These are phyloP conservation scores for Rhazya stricta DNA, from an alignment of 257 asterid genomes.

Conservation along the genomic window DNA sequence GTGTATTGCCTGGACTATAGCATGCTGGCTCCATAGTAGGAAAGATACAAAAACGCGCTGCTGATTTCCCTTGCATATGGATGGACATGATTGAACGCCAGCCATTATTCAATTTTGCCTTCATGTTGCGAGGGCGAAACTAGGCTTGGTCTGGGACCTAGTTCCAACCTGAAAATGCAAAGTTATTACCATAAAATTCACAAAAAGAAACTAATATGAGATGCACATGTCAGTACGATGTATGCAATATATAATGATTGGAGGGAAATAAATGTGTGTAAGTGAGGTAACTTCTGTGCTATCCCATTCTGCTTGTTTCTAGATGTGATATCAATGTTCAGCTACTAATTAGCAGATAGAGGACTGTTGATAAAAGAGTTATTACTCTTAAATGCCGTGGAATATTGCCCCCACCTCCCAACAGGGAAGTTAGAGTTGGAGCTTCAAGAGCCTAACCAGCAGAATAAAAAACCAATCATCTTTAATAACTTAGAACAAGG, in stretches of 20 bases:
- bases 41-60: conserved; percentile 46
- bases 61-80: conserved; percentile 37
- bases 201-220: background rate
- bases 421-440: background rate
- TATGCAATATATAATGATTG: background rate
- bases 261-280: background rate
- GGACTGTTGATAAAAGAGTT: background rate
- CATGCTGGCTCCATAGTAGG: conserved; percentile 46
- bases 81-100: conserved; percentile 60
- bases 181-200: conserved; percentile 13
- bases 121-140: conserved; percentile 46
- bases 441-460: background rate
- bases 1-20: conserved; percentile 38
- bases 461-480: background rate
- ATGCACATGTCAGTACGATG: background rate
- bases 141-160: conserved; percentile 27
- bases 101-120: conserved; percentile 32
- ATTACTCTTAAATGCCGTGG: background rate
- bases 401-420: background rate
- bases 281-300: background rate
- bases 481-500: background rate
- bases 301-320: background rate
- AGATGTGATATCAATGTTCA: background rate
- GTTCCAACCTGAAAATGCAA: conserved; percentile 37
- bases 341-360: background rate